Evolutionary conservation across 768 basidiomycete genomes (phyloP).

Genomic region (Lactifluus volemus): DNA sequence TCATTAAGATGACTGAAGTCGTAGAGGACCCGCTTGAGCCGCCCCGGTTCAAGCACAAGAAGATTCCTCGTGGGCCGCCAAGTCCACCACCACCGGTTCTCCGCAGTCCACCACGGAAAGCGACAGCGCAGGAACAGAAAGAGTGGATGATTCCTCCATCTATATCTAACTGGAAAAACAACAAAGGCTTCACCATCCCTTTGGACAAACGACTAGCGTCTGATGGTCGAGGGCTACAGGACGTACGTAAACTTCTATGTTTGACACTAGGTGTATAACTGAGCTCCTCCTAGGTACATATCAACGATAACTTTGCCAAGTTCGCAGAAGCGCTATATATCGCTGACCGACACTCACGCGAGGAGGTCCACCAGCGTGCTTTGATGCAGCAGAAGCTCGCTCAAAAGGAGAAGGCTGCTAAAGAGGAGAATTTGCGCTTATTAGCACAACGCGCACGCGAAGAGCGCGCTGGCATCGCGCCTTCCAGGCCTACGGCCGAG

Average conservation of each 20-base stretch:
- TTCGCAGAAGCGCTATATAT: slow-evolving; percentile 95
- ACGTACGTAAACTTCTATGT: slow-evolving; percentile 47
- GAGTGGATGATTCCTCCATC: slow-evolving; percentile 99
- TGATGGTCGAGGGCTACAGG: slow-evolving; percentile 96
- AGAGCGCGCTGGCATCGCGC: slow-evolving; percentile 73
- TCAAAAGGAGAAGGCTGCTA: slow-evolving; percentile 94
- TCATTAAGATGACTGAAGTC: slow-evolving; percentile 98
- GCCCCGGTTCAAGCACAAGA: slow-evolving; percentile 96
- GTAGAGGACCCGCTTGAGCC: slow-evolving; percentile 98
- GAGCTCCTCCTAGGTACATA: slow-evolving; percentile 60
- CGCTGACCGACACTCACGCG: slow-evolving; percentile 94
- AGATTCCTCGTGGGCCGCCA: slow-evolving; percentile 93
- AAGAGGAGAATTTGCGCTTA: slow-evolving; percentile 91
- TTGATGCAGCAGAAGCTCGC: slow-evolving; percentile 99
- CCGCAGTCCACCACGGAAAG: slow-evolving; percentile 91
- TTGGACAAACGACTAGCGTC: slow-evolving; percentile 96
- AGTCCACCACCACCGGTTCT: slow-evolving; percentile 95
- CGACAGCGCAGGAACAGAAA: slow-evolving; percentile 95
- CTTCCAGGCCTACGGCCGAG: slow-evolving; percentile 56
- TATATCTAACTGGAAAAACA: slow-evolving; percentile 99
- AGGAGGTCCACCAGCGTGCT: slow-evolving; percentile 92
- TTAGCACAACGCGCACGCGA: slow-evolving; percentile 94
- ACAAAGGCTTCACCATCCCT: slow-evolving; percentile 99
- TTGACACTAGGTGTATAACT: not conserved
- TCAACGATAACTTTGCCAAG: slow-evolving; percentile 99